These are phyloP conservation scores for Hypsizygus marmoreus DNA, from an alignment of 768 basidiomycete genomes.

Conservation along the genomic window DNA sequence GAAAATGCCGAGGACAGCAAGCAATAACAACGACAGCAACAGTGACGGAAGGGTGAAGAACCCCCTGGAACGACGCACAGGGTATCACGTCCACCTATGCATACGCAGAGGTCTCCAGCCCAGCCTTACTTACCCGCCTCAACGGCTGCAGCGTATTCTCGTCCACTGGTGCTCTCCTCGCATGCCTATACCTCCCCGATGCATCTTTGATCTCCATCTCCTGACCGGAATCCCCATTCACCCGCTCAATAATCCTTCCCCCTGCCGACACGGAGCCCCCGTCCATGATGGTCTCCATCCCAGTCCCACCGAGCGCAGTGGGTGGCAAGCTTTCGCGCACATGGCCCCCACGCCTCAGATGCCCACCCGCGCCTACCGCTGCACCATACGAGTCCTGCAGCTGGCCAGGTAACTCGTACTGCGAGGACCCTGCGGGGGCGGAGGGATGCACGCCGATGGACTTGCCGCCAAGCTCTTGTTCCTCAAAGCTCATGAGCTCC, in stretches of 20 bases:
- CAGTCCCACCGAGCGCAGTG: conserved; percentile 19
- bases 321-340: conserved; percentile 78
- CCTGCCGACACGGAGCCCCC: conserved; percentile 39
- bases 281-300: conserved; percentile 23
- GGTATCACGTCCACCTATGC: conserved; percentile 14
- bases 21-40: neutral
- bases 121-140: conserved; percentile 91
- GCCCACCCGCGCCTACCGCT: conserved; percentile 38
- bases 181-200: conserved; percentile 84
- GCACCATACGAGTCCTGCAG: conserved; percentile 40
- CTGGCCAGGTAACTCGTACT: conserved; percentile 23
- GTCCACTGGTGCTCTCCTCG: conserved; percentile 83
- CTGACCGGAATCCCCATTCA: conserved; percentile 71
- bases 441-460: conserved; percentile 63
- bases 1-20: neutral
- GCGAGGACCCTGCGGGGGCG: conserved; percentile 21
- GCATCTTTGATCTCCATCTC: conserved; percentile 90
- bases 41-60: neutral
- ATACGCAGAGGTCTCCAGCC: conserved; percentile 70
- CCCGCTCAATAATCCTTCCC: conserved; percentile 38
- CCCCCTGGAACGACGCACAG: neutral
- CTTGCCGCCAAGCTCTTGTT: conserved; percentile 82
- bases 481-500: conserved; percentile 96
- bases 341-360: conserved; percentile 58
- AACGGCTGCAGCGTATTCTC: conserved; percentile 87